phyloP scores from a whole-genome alignment of 176 grass and related monocot species.

The Alopecurus myosuroides region DNA sequence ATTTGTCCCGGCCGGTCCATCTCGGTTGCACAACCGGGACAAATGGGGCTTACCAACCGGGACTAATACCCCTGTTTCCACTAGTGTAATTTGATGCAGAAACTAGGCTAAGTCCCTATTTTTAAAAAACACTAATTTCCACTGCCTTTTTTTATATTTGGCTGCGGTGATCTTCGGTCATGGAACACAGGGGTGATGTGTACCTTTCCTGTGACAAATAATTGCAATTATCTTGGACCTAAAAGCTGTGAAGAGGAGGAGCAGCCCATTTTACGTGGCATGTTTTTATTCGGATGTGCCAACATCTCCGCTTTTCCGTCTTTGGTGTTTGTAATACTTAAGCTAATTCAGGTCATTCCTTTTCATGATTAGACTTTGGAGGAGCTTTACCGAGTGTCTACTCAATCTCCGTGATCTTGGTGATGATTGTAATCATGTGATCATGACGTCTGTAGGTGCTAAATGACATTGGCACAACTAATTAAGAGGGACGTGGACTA shows the following conservation, averaged over 20 bases:
- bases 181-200: not conserved
- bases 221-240: not conserved
- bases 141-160: no score
- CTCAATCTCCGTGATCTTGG: not conserved
- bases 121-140: no score
- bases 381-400: not conserved
- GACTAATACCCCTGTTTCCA: no score
- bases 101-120: no score
- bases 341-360: not conserved
- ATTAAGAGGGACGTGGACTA: no score
- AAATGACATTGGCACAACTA: no score
- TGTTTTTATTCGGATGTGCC: not conserved
- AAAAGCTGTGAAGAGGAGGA: not conserved
- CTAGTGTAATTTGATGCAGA: no score
- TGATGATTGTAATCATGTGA: not conserved
- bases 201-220: not conserved
- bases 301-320: not conserved
- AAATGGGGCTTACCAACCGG: no score
- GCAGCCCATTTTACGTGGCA: not conserved
- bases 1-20: no score
- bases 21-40: no score
- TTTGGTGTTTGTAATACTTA: not conserved
- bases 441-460: not conserved
- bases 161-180: not conserved
- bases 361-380: not conserved